phyloP scores from a whole-genome alignment of 2,329 filamentous ascomycete genomes.

The Aspergillus ustus region DNA sequence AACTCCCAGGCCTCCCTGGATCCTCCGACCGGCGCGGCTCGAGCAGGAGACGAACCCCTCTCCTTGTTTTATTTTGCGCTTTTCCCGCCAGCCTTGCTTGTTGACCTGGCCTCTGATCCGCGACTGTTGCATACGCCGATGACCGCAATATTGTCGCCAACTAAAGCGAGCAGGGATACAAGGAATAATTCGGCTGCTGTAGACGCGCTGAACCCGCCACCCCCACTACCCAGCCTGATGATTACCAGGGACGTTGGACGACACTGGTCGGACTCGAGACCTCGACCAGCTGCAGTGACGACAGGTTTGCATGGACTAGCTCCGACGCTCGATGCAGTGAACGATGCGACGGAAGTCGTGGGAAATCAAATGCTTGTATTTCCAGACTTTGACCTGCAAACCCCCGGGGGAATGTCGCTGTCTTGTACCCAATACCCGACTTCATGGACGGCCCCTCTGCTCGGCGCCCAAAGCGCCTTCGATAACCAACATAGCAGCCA shows the following conservation, averaged over 20 bases:
- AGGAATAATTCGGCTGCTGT: constrained; percentile 14
- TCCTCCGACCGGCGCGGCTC: constrained; percentile 1
- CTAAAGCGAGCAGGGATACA: constrained; percentile 14
- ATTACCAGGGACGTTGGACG: constrained; percentile 11
- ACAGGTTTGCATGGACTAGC: constrained; percentile 8
- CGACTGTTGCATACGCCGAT: constrained; percentile 7
- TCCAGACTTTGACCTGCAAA: constrained; percentile 4
- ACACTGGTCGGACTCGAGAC: constrained; percentile 12
- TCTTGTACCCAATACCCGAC: constrained; percentile 5
- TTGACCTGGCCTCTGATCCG: neutral
- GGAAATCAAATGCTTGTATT: constrained; percentile 5
- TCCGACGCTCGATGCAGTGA: constrained; percentile 6
- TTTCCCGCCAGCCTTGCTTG: neutral
- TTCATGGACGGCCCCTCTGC: constrained; percentile 9
- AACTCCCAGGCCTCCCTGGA: neutral
- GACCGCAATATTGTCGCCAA: constrained; percentile 15
- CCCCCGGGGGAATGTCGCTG: constrained; percentile 2
- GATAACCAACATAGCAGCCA: constrained; percentile 4
- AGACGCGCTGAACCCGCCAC: constrained; percentile 17
- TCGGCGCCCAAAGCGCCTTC: constrained; percentile 10
- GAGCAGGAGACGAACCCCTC: constrained; percentile 1
- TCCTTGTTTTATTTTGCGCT: constrained; percentile 4
- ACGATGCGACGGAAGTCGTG: constrained; percentile 2
- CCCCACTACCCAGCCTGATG: constrained; percentile 14
- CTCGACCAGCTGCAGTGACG: constrained; percentile 8